Percentiles rank a stretch among this genome's conserved stretches.
Evolutionary conservation across 352 stramenopile species (phyloP).

Genomic region (Hyaloperonospora arabidopsidis): DNA sequence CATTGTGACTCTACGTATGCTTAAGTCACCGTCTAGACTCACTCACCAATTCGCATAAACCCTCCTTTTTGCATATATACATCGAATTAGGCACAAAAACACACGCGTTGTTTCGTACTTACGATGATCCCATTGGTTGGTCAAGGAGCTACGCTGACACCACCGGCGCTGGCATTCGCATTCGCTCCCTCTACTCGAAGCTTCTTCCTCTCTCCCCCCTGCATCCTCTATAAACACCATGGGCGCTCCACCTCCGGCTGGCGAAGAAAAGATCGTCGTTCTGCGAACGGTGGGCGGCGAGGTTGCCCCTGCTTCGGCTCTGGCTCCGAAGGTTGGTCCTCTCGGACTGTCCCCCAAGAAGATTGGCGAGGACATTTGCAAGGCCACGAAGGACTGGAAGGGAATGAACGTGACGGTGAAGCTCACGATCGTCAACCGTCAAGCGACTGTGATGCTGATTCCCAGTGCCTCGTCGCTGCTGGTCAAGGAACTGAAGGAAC

Average conservation of each 20-base stretch:
- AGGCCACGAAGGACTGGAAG: constrained; percentile 99
- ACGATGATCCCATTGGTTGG: constrained; percentile 23
- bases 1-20: no score
- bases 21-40: no score
- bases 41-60: no score
- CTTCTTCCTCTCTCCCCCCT: constrained; percentile 15
- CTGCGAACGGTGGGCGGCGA: constrained; percentile 99
- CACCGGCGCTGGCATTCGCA: constrained; percentile 20
- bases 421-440: constrained; percentile 99
- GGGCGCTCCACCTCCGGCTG: constrained; percentile 80
- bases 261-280: constrained; percentile 91
- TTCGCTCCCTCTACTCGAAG: constrained; percentile 34
- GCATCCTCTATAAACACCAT: constrained; percentile 90
- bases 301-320: constrained; percentile 95
- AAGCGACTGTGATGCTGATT: constrained; percentile 95
- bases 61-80: no score
- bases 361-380: constrained; percentile 99
- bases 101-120: constrained; percentile 24
- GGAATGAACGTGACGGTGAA: constrained; percentile 99
- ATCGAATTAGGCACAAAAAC: no score
- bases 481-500: constrained; percentile 99
- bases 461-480: constrained; percentile 97
- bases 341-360: constrained; percentile 99
- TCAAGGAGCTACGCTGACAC: constrained; percentile 19
- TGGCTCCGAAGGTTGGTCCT: constrained; percentile 99